Conservation (phyloP, 2,329 filamentous ascomycete genomes). For the Fusarium staphyleae region DNA sequence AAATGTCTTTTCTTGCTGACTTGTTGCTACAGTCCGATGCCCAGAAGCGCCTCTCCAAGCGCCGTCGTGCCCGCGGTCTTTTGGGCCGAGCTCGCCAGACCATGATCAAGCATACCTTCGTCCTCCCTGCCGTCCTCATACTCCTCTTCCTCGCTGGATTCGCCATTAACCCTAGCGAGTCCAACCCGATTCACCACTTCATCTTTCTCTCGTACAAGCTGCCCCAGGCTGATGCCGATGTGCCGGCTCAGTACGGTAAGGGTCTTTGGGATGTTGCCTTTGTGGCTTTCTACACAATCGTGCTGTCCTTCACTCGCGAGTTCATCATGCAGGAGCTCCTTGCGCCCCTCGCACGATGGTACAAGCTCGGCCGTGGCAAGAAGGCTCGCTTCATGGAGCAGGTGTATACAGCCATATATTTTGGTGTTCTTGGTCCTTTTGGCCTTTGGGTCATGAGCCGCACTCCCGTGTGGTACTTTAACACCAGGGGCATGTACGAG, state of each 20-base stretch:
- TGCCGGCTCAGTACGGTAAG: conserved; percentile 80
- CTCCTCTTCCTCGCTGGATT: conserved; percentile 71
- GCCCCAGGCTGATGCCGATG: conserved; percentile 53
- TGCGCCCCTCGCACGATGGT: conserved; percentile 74
- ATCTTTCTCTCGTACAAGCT: conserved; percentile 91
- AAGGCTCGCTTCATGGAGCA: conserved; percentile 96
- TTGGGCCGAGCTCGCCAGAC: conserved; percentile 58
- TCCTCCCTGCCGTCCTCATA: conserved; percentile 73
- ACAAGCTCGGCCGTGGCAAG: conserved; percentile 78
- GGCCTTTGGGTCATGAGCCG: conserved; percentile 90
- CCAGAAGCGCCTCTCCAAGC: conserved; percentile 58
- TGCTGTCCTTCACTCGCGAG: conserved; percentile 92
- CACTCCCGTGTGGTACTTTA: conserved; percentile 96
- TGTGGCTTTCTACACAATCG: conserved; percentile 85
- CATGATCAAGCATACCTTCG: conserved; percentile 67
- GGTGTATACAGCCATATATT: conserved; percentile 92
- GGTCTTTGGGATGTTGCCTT: conserved; percentile 87
- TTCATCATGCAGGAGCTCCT: conserved; percentile 94
- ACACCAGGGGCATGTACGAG: conserved; percentile 89
- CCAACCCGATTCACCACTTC: conserved; percentile 81
- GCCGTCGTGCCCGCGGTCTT: conserved; percentile 61
- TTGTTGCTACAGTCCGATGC: conserved; percentile 30
- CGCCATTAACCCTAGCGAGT: conserved; percentile 75
- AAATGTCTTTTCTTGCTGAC: conserved; percentile 16
- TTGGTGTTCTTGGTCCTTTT: conserved; percentile 79